Evolutionary conservation across 768 basidiomycete species (phyloP).

Genomic region (Hirschioporus abietinus): DNA sequence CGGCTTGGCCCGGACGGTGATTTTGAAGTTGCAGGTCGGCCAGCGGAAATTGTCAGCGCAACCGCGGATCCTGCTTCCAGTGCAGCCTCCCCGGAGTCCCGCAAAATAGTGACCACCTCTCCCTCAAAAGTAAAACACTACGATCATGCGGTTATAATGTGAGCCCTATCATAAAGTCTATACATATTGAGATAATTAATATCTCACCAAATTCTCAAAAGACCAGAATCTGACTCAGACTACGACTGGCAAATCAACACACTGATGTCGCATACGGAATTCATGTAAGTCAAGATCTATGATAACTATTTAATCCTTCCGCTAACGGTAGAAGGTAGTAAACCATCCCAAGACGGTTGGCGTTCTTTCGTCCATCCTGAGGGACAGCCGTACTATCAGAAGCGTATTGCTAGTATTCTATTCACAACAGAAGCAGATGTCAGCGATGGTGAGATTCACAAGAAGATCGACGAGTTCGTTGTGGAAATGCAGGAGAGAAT

Average conservation of each 20-base stretch:
- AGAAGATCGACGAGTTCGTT: background rate
- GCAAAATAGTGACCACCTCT: background rate
- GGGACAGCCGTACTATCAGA: slow-evolving; percentile 1
- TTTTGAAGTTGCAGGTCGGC: background rate
- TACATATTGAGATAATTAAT: background rate
- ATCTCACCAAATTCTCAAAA: background rate
- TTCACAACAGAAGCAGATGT: background rate
- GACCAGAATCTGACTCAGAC: background rate
- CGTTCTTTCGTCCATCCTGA: background rate
- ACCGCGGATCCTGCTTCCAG: background rate
- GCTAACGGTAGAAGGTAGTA: background rate
- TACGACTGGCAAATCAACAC: background rate
- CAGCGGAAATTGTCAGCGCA: background rate
- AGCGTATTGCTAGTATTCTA: background rate
- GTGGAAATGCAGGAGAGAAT: background rate
- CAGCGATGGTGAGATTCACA: background rate
- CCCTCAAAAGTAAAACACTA: background rate
- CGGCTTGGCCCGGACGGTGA: background rate
- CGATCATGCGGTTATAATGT: background rate
- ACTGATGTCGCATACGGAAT: background rate
- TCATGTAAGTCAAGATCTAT: background rate
- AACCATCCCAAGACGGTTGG: background rate
- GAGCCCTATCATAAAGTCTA: background rate
- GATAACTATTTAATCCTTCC: background rate
- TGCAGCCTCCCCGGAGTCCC: background rate